Evolutionary conservation across 768 basidiomycete genomes (phyloP).

Genomic region (Leccinum longicurvipes): DNA sequence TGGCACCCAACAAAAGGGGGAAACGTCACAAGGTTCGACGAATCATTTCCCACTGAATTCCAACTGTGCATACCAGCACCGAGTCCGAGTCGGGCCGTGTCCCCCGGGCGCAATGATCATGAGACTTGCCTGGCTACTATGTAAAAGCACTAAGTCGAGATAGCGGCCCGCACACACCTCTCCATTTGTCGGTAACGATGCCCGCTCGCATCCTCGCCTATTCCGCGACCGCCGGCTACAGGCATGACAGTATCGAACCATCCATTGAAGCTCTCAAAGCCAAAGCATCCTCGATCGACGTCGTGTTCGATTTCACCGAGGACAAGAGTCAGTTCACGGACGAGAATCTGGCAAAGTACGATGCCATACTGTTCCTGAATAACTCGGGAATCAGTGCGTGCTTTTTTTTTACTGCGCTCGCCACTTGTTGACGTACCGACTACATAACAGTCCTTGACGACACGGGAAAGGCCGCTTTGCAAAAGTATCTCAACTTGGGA

Average conservation of each 20-base stretch:
- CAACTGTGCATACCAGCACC: slow-evolving; percentile 3
- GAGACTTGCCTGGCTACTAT: not conserved
- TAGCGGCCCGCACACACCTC: not conserved
- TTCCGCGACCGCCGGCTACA: slow-evolving; percentile 57
- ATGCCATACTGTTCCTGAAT: slow-evolving; percentile 65
- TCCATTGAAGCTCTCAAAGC: slow-evolving; percentile 56
- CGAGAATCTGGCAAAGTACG: slow-evolving; percentile 50
- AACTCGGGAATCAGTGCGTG: slow-evolving; percentile 64
- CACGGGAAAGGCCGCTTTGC: slow-evolving; percentile 56
- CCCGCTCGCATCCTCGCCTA: slow-evolving; percentile 52
- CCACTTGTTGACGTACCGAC: not conserved
- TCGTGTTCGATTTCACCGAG: slow-evolving; percentile 64
- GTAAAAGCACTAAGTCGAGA: not conserved
- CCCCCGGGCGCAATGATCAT: not conserved
- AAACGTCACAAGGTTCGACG: not conserved
- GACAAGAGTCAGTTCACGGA: slow-evolving; percentile 56
- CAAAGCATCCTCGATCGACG: slow-evolving; percentile 43
- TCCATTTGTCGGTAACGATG: slow-evolving; percentile 12
- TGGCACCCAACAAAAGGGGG: not conserved
- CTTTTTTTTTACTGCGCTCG: not conserved
- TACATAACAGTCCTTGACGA: slow-evolving; percentile 53
- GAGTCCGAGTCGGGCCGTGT: not conserved
- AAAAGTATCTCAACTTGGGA: slow-evolving; percentile 60
- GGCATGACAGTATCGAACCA: slow-evolving; percentile 75
- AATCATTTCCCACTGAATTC: slow-evolving; percentile 15